Conservation (phyloP, 306 rosid species). For the Citrullus colocynthis region DNA sequence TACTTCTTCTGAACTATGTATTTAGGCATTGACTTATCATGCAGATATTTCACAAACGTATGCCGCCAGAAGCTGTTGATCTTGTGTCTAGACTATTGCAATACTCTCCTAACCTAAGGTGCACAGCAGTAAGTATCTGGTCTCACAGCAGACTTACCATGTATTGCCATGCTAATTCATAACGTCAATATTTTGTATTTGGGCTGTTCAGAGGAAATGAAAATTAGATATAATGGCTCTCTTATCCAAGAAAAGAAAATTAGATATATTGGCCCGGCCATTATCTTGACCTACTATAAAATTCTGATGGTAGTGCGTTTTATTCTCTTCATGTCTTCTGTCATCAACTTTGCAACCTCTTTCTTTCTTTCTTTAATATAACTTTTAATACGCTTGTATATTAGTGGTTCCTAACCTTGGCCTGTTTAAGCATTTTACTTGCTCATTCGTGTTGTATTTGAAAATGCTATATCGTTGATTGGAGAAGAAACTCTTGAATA, state of each 20-base stretch:
- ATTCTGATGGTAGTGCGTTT: background rate
- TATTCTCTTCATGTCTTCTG: background rate
- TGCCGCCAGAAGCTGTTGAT: constrained; percentile 99
- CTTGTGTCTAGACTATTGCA: constrained; percentile 88
- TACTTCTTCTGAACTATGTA: background rate
- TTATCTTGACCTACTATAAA: background rate
- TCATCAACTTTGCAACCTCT: background rate
- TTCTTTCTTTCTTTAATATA: too few relatives aligned
- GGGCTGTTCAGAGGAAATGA: background rate
- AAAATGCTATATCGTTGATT: background rate
- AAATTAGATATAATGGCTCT: background rate
- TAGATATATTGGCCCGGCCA: background rate
- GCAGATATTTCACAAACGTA: constrained; percentile 90
- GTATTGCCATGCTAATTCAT: background rate
- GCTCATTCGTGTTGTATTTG: background rate
- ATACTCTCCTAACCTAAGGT: constrained; percentile 86
- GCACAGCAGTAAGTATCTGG: constrained; percentile 63
- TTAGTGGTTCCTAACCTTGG: background rate
- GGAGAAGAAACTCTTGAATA: background rate
- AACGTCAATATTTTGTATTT: background rate
- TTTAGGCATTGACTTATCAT: constrained; percentile 3
- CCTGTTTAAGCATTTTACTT: background rate
- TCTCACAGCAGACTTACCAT: background rate
- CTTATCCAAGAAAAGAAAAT: background rate
- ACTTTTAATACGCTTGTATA: background rate